Conservation (phyloP, 441 rosid genomes). For the Aleurites moluccanus region DNA sequence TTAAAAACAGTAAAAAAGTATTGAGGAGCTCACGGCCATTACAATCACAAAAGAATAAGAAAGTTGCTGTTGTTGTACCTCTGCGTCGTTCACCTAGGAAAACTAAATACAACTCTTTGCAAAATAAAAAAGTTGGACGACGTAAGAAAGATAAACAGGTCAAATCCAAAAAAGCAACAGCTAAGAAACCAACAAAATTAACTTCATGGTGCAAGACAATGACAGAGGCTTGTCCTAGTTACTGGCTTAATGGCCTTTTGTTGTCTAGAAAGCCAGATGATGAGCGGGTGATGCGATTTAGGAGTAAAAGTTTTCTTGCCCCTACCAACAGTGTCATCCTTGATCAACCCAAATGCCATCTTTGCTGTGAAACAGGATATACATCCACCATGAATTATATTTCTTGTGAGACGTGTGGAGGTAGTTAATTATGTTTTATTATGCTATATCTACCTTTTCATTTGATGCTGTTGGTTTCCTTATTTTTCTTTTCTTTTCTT, state of each 20-base stretch:
- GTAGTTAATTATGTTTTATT: slow-evolving; percentile 37
- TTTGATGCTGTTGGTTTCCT: background rate
- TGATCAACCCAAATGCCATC: slow-evolving; percentile 54
- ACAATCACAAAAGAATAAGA: slow-evolving; percentile 47
- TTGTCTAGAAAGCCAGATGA: slow-evolving; percentile 68
- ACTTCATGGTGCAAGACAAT: slow-evolving; percentile 55
- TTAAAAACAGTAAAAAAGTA: slow-evolving; percentile 41
- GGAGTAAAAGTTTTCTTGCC: slow-evolving; percentile 39
- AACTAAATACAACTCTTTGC: slow-evolving; percentile 46
- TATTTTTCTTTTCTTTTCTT: background rate
- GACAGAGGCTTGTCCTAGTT: slow-evolving; percentile 51
- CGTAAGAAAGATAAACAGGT: slow-evolving; percentile 47
- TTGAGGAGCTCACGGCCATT: slow-evolving; percentile 34
- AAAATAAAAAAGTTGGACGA: slow-evolving; percentile 41
- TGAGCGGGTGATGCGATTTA: slow-evolving; percentile 63
- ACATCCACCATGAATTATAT: slow-evolving; percentile 49
- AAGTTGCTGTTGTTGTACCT: slow-evolving; percentile 54
- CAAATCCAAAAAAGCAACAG: slow-evolving; percentile 45
- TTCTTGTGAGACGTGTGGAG: slow-evolving; percentile 80
- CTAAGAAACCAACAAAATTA: slow-evolving; percentile 41
- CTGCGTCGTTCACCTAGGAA: slow-evolving; percentile 86
- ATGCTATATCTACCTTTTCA: background rate
- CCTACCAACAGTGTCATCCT: slow-evolving; percentile 35
- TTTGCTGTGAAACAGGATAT: slow-evolving; percentile 58
- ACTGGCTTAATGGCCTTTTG: slow-evolving; percentile 86